These are phyloP conservation scores for Colletotrichum falcatum DNA, from an alignment of 2,329 filamentous ascomycete species.

Conservation along the genomic window DNA sequence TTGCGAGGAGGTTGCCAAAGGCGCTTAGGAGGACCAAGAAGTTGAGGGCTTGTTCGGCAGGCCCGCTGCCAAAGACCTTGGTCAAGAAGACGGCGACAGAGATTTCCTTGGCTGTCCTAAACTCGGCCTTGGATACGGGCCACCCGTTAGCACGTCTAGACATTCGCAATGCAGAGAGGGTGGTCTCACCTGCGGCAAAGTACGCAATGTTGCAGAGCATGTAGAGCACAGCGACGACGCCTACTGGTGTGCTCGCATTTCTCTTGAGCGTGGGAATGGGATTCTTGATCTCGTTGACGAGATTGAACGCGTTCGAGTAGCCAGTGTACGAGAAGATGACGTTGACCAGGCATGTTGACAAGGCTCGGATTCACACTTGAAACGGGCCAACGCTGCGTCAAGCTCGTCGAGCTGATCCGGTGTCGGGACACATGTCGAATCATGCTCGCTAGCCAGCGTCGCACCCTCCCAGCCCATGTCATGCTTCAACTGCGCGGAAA, in stretches of 20 bases:
- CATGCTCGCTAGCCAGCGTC: conserved; percentile 58
- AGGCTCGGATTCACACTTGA: conserved; percentile 26
- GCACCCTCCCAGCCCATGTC: conserved; percentile 69
- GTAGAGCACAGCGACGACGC: conserved; percentile 66
- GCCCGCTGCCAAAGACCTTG: conserved; percentile 65
- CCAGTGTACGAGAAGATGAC: conserved; percentile 70
- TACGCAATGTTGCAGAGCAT: conserved; percentile 71
- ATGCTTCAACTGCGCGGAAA: conserved; percentile 60
- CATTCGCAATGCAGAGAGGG: neutral
- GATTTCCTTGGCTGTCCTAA: conserved; percentile 63
- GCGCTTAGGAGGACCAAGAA: conserved; percentile 67
- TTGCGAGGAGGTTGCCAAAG: conserved; percentile 69
- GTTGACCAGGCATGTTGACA: conserved; percentile 57
- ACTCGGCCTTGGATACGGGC: conserved; percentile 62
- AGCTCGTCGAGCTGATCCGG: conserved; percentile 63
- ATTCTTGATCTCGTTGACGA: conserved; percentile 72
- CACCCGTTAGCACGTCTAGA: neutral
- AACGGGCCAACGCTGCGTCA: conserved; percentile 32
- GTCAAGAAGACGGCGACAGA: conserved; percentile 70
- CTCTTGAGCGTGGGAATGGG: conserved; percentile 67
- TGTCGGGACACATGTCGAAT: conserved; percentile 66
- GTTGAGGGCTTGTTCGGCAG: conserved; percentile 65
- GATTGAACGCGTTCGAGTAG: conserved; percentile 70
- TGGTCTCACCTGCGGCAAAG: conserved; percentile 55
- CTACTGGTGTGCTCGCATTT: conserved; percentile 61